Evolutionary conservation across 768 basidiomycete genomes (phyloP), one percentile per base, ranked within the genome.

Genomic region (Suillus clintonianus): DNA sequence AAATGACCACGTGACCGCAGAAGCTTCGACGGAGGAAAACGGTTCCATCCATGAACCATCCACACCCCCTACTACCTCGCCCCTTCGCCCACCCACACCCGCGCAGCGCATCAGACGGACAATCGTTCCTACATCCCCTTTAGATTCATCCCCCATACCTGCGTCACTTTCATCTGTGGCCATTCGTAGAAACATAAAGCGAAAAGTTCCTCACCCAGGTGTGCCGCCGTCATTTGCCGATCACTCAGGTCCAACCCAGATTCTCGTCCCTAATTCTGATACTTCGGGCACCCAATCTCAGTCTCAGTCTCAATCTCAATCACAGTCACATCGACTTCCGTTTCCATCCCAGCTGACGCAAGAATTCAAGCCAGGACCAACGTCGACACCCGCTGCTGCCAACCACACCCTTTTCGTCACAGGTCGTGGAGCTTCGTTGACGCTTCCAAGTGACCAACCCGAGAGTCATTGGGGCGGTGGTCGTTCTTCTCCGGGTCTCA

Each of bases 201-300:
- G 85, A 48, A 85, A 80, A 70, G 81, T 87, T 34, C 81, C 82
- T 54, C 79, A 78, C 8, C 83, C 86, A 9, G 66, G 68, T 54
- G 59, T 69, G 27, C 71, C 73, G 5, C 76, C 73, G 63, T 76
- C 80, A 27, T 69, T 68, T 55, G 70, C 78, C 42, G 70, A 71
- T 63, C 71, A 71, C 41, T 66, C 72, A 59, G 81, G 78, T 27
- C 75, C 80, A 6, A 77, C 71, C 36, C 78, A 76, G 19, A 77
- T 87, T n/a, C 71, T 87, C 27, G 86, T 80, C 9, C 85, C 86
- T 4, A 83, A 86, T 68, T 86, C 86, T 11, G 86, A 88, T 66
- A 79, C 81, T 1, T 86, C 84, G 1, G 76, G 70, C 39, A 71
- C 73, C 11, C 72, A 69, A 22, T 41, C 68, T 67, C 70, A 73